A percentile compares a stretch with the other conserved stretches of the same genome.
Conservation (phyloP, 192 early-diverging fungal species). For the Coemansia reversa region DNA sequence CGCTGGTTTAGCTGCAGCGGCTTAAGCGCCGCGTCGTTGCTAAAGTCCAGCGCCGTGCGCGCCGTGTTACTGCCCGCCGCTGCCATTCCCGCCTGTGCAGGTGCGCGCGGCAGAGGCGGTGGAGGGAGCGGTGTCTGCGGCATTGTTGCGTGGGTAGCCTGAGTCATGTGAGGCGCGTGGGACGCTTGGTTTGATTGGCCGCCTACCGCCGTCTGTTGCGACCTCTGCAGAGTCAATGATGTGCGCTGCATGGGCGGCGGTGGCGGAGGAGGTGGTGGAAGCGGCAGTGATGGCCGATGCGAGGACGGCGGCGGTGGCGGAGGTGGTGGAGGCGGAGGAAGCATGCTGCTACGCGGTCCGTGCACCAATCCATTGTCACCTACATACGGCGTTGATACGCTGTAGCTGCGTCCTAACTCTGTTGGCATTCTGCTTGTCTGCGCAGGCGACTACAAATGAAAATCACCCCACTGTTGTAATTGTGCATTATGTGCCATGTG, state of each 20-base stretch:
- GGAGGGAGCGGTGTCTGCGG: neutral
- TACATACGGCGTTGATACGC: conserved; percentile 1
- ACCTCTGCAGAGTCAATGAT: neutral
- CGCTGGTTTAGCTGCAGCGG: conserved; percentile 29
- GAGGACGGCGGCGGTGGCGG: conserved; percentile 13
- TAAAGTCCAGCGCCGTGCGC: conserved; percentile 38
- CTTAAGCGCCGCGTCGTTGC: conserved; percentile 27
- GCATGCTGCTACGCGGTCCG: conserved; percentile 9
- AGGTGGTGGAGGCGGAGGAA: conserved; percentile 22
- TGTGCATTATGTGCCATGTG: too few species aligned
- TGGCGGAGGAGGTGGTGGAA: conserved; percentile 15
- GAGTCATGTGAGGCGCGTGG: too few species aligned
- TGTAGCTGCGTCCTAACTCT: conserved; percentile 15
- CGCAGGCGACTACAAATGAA: conserved; percentile 13
- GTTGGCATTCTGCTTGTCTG: conserved; percentile 1
- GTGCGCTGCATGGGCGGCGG: neutral
- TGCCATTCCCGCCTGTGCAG: conserved; percentile 6
- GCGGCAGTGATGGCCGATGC: conserved; percentile 27
- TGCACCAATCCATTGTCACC: neutral
- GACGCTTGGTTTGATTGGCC: too few species aligned
- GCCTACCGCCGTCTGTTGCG: too few species aligned
- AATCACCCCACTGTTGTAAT: too few species aligned
- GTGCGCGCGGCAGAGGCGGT: conserved; percentile 1
- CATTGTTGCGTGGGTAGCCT: neutral
- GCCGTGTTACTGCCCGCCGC: conserved; percentile 17